These are phyloP conservation scores for Paecilomyces variotii DNA, from an alignment of 2,329 filamentous ascomycete genomes.

Conservation along the genomic window DNA sequence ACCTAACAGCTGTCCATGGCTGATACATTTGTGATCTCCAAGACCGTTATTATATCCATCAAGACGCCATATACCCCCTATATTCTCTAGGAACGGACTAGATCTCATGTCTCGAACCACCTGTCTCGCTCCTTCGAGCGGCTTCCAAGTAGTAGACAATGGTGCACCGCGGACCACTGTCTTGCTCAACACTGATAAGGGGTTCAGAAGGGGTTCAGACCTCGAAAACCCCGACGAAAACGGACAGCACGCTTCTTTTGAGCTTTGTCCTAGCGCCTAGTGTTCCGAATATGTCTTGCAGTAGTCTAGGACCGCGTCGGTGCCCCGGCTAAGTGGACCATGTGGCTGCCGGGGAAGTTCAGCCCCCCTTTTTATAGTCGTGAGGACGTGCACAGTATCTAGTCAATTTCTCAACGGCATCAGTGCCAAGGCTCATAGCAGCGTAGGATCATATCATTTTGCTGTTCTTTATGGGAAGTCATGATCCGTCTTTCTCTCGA, in stretches of 20 bases:
- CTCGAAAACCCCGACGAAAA: too few species aligned
- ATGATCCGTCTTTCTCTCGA: slow-evolving; percentile 26
- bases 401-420: too few species aligned
- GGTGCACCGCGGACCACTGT: neutral
- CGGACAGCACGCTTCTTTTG: too few species aligned
- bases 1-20: neutral
- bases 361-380: too few species aligned
- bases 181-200: neutral
- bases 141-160: neutral
- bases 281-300: too few species aligned
- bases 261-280: too few species aligned
- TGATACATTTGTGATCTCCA: neutral
- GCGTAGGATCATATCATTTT: neutral
- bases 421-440: neutral
- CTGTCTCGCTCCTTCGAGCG: neutral
- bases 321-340: too few species aligned
- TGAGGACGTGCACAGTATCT: too few species aligned
- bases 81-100: neutral
- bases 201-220: neutral
- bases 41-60: too few species aligned
- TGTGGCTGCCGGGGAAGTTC: too few species aligned
- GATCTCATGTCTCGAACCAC: neutral
- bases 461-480: neutral
- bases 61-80: neutral
- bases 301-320: too few species aligned